These are phyloP conservation scores for Mycoemilia scoparia DNA, from an alignment of 192 early-diverging fungal species.

Conservation along the genomic window DNA sequence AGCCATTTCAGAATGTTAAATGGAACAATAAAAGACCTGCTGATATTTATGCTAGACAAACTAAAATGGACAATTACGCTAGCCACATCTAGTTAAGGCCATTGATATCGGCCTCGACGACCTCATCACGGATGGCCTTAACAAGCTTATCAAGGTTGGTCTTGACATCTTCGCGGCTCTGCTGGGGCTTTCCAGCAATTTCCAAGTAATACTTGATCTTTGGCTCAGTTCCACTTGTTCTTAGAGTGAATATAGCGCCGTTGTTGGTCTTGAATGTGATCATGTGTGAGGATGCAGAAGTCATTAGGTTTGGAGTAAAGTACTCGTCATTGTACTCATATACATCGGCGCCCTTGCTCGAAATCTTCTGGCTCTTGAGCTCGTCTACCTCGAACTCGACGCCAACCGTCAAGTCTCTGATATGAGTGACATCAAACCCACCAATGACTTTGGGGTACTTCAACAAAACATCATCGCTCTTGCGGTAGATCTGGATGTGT, in stretches of 20 bases:
- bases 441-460: constrained; percentile 55
- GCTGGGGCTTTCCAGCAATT: too few species aligned
- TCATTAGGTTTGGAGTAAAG: constrained; percentile 46
- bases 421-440: constrained; percentile 39
- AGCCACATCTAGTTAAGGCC: too few species aligned
- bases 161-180: too few species aligned
- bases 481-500: constrained; percentile 5
- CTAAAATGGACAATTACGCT: too few species aligned
- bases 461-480: constrained; percentile 21
- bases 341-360: neutral
- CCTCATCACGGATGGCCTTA: too few species aligned
- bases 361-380: constrained; percentile 12
- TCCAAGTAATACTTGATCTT: constrained; percentile 82
- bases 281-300: constrained; percentile 68
- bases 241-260: constrained; percentile 42
- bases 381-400: constrained; percentile 70
- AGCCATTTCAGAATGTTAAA: too few species aligned
- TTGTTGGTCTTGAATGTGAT: constrained; percentile 69
- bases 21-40: too few species aligned
- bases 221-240: constrained; percentile 73
- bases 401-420: constrained; percentile 78
- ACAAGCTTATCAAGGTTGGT: too few species aligned
- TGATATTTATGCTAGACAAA: too few species aligned
- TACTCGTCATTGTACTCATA: too few species aligned
- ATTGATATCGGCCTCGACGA: too few species aligned